Conservation (phyloP, 2,329 filamentous ascomycete species). For the Coniochaeta ligniaria region DNA sequence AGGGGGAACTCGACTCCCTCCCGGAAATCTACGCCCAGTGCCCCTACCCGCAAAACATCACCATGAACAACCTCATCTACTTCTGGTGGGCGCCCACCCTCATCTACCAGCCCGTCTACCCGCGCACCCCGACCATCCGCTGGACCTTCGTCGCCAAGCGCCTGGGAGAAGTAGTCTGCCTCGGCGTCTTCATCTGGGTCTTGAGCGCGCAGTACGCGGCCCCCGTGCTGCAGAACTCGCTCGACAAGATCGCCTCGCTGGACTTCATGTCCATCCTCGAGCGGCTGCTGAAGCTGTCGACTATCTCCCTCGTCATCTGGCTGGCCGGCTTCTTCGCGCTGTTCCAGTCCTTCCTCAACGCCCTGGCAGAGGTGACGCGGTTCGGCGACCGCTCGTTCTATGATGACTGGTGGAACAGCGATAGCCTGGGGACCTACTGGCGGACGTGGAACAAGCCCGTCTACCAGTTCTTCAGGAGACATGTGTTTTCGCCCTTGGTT, state of each 20-base stretch:
- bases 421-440: constrained; percentile 84
- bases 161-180: constrained; percentile 65
- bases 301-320: constrained; percentile 94
- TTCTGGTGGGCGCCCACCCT: constrained; percentile 98
- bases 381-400: constrained; percentile 96
- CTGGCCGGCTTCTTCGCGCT: constrained; percentile 94
- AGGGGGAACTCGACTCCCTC: constrained; percentile 58
- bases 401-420: constrained; percentile 96
- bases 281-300: constrained; percentile 87
- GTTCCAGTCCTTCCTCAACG: constrained; percentile 90
- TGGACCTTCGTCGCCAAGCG: constrained; percentile 87
- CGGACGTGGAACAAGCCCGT: constrained; percentile 97
- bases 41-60: constrained; percentile 88
- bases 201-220: constrained; percentile 90
- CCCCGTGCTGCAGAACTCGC: constrained; percentile 80
- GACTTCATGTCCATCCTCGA: constrained; percentile 79
- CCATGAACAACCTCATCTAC: constrained; percentile 78
- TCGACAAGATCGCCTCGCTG: constrained; percentile 77
- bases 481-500: constrained; percentile 83
- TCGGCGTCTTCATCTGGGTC: constrained; percentile 92
- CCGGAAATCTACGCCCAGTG: constrained; percentile 77
- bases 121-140: constrained; percentile 70
- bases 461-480: constrained; percentile 91
- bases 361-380: constrained; percentile 77
- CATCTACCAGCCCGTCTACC: constrained; percentile 95